Evolutionary conservation across 2,329 filamentous ascomycete genomes (phyloP).

Genomic region (Ophiostoma novo-ulmi): DNA sequence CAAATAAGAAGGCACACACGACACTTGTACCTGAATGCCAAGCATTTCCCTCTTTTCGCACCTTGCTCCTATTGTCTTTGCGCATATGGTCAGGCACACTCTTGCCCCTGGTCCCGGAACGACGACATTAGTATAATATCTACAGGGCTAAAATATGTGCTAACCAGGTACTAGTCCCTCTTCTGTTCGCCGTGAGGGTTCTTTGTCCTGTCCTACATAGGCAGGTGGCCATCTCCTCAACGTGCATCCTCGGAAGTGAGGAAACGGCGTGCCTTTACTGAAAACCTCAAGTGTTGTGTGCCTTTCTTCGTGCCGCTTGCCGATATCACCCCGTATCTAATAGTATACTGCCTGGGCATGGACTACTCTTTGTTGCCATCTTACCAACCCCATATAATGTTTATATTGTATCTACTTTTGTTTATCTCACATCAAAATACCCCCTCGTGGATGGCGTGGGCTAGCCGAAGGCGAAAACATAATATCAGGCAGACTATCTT

Average conservation of each 20-base stretch:
- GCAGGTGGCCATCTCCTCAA: not conserved
- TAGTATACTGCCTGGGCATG: not conserved
- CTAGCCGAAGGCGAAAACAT: not conserved
- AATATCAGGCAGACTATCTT: not conserved
- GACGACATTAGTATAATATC: not conserved
- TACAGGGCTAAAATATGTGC: not conserved
- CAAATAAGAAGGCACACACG: not conserved
- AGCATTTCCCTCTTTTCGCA: not conserved
- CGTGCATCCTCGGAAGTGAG: no score
- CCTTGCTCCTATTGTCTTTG: not conserved
- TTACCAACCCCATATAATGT: not conserved
- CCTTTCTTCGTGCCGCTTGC: not conserved
- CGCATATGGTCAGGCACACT: not conserved
- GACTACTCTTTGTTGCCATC: not conserved
- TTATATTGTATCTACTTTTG: not conserved
- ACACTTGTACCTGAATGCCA: not conserved
- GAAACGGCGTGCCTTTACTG: not conserved
- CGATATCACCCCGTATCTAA: constrained; percentile 5
- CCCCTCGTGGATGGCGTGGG: not conserved
- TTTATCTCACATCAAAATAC: not conserved
- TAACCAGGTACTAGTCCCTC: not conserved
- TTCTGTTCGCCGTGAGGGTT: not conserved
- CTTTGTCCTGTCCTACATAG: not conserved
- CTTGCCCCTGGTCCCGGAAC: constrained; percentile 1
- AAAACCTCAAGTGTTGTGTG: no score